Evolutionary conservation across 495 filamentous ascomycete species (phyloP).

Genomic region (Hypoxylon intermedium): DNA sequence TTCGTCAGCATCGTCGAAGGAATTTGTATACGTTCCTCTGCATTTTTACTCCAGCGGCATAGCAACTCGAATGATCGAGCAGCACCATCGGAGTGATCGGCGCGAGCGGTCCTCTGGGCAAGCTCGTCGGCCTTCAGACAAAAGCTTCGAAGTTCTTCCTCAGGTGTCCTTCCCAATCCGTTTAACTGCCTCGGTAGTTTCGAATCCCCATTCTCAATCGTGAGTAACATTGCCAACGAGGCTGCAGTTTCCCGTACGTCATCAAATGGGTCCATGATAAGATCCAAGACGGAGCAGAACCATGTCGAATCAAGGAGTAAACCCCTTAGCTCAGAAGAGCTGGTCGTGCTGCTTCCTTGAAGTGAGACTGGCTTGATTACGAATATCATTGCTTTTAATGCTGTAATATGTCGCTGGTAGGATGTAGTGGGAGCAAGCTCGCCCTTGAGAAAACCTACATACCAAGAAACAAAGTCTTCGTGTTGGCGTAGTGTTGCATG

Average conservation of each 20-base stretch:
- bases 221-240: slow-evolving; percentile 59
- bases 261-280: slow-evolving; percentile 87
- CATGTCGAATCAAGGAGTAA: slow-evolving; percentile 56
- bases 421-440: slow-evolving; percentile 79
- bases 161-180: slow-evolving; percentile 18
- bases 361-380: slow-evolving; percentile 55
- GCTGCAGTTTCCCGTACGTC: slow-evolving; percentile 78
- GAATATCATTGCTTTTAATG: slow-evolving; percentile 69
- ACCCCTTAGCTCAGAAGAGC: slow-evolving; percentile 21
- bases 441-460: slow-evolving; percentile 69
- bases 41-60: slow-evolving; percentile 31
- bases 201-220: slow-evolving; percentile 35
- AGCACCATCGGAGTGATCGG: slow-evolving; percentile 85
- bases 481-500: slow-evolving; percentile 49
- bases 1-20: slow-evolving; percentile 53
- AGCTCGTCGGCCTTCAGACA: slow-evolving; percentile 62
- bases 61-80: slow-evolving; percentile 67
- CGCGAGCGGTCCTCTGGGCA: slow-evolving; percentile 71
- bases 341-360: slow-evolving; percentile 11
- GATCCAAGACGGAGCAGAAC: slow-evolving; percentile 73
- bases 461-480: slow-evolving; percentile 69
- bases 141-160: slow-evolving; percentile 45
- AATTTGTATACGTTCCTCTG: slow-evolving; percentile 48
- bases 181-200: slow-evolving; percentile 26
- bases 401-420: slow-evolving; percentile 86